Percentiles rank a stretch among this genome's conserved stretches.
Conservation (phyloP, 805 yeast species). For the Candida dendrica region DNA sequence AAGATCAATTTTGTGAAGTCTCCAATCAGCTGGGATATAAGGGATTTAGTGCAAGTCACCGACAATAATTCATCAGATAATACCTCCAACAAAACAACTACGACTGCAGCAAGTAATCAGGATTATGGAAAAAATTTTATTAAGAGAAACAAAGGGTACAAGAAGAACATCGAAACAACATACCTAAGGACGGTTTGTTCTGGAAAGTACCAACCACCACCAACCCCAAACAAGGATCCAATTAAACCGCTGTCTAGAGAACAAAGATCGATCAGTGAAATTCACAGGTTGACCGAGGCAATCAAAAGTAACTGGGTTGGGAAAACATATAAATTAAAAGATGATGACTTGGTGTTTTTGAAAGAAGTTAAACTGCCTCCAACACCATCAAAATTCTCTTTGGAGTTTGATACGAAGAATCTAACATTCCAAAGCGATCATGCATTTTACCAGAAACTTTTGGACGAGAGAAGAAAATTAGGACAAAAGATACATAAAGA, state of each 20-base stretch:
- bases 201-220: conserved; percentile 29
- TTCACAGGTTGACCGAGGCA: conserved; percentile 2
- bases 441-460: conserved; percentile 35
- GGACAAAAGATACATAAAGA: conserved; percentile 29
- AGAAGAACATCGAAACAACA: conserved; percentile 15
- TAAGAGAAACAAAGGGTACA: conserved; percentile 12
- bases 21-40: conserved; percentile 17
- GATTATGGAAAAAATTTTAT: conserved; percentile 33
- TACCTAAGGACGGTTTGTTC: conserved; percentile 26
- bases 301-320: conserved; percentile 2
- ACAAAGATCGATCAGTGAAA: conserved; percentile 1
- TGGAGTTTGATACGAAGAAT: conserved; percentile 21
- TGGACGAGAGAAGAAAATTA: conserved; percentile 33
- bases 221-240: conserved; percentile 11
- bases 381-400: conserved; percentile 12
- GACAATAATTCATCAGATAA: not conserved
- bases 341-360: conserved; percentile 12
- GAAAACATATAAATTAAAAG: not conserved
- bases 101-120: not conserved
- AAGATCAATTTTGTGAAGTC: conserved; percentile 14
- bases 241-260: conserved; percentile 15
- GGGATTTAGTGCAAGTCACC: not conserved
- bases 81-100: not conserved
- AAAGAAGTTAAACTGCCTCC: conserved; percentile 12
- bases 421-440: conserved; percentile 27